Evolutionary conservation across 1,139 yeast species (phyloP), one percentile per base, ranked within the genome.

Genomic region (Yamadazyma conglobata): DNA sequence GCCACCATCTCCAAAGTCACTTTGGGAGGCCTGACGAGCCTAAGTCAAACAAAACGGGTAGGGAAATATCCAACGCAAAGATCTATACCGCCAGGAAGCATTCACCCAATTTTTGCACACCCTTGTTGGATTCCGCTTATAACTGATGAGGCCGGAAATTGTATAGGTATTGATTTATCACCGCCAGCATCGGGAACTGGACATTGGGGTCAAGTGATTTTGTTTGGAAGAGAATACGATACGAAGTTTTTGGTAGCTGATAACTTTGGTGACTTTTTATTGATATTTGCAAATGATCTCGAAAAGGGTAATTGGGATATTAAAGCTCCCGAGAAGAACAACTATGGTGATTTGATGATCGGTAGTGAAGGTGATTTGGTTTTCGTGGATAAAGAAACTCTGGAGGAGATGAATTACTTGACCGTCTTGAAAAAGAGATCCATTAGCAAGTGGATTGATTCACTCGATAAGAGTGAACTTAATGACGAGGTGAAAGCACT

Each of bases 181-280:
- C 96, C 96, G 1, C 95, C 86, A 4, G 65, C 77, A 3, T 58
- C 63, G 11, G 60, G 61, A 2, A 31, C 37, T 1, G 95, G 95
- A 19, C 65, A 59, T 25, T 71, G 78, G 65, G 97, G 96, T 10
- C 95, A 88, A 54, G 85, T 86, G 15, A 85, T 89, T 35, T 52
- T 86, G 32, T 88, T 86, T 56, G 96, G 96, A 23, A 74, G 95
- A 47, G 96, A 89, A 37, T 86, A 82, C 50, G 96, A 87, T 56
- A 73, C 82, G 25, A 87, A 87, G 54, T 85, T 72, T 53, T 84
- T 73, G 27, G 61, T 87, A 16, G 88, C 95, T 11, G 77, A 79
- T 30, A 81, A 79, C 37, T 88, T 93, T 83, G 95, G 94, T 20
- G 88, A 83, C 43, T 88, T 88, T 53, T 58, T 87, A 32, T 64